Conservation (phyloP, 2,329 filamentous ascomycete genomes). For the Cladosporium sp. region DNA sequence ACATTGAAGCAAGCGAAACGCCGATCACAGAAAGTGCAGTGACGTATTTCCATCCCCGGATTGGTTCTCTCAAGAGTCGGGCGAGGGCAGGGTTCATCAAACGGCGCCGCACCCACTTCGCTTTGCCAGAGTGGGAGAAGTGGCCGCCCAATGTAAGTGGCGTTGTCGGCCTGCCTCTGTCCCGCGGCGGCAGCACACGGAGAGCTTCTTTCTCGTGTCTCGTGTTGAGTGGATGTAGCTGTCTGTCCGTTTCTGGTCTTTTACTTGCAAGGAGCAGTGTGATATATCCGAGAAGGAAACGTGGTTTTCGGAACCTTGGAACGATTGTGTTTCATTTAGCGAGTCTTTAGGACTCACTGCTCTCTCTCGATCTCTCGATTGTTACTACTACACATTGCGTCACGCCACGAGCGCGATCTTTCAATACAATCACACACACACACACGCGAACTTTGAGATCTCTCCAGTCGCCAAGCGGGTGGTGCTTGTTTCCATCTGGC, state of each 20-base stretch:
- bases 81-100: slow-evolving; percentile 5
- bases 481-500: neutral
- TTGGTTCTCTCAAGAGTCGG: neutral
- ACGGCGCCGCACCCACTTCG: slow-evolving; percentile 3
- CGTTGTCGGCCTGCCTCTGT: neutral
- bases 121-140: neutral
- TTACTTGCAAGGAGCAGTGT: neutral
- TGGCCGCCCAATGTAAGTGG: slow-evolving; percentile 3
- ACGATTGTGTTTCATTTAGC: neutral
- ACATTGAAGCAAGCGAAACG: neutral
- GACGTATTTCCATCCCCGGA: neutral
- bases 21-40: neutral
- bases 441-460: neutral
- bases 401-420: neutral
- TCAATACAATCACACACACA: neutral
- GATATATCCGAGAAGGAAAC: neutral
- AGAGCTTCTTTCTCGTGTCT: neutral
- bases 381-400: neutral
- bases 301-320: neutral
- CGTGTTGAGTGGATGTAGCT: slow-evolving; percentile 1
- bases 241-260: neutral
- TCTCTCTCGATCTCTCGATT: neutral
- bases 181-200: slow-evolving; percentile 4
- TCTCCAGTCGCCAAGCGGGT: neutral
- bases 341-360: neutral